A percentile compares a stretch with the other conserved stretches of the same genome.
These are phyloP conservation scores for Dendryphion nanum DNA, from an alignment of 2,329 filamentous ascomycete species.

Conservation along the genomic window DNA sequence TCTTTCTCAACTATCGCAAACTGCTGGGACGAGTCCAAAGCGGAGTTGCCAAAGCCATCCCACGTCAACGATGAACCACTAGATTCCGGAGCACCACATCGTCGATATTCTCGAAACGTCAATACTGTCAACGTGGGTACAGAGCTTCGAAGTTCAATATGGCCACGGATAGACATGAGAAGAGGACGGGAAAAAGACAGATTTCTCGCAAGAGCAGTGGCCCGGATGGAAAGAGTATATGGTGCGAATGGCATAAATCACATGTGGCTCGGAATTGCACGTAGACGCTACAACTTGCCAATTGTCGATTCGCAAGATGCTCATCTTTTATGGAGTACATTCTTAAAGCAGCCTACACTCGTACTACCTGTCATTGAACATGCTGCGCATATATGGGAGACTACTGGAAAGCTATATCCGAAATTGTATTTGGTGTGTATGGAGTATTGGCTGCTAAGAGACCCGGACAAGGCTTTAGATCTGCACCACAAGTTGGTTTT, in stretches of 20 bases:
- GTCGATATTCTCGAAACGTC: too few relatives aligned
- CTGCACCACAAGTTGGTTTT: constrained; percentile 25
- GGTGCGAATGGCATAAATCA: constrained; percentile 42
- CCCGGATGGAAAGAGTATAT: constrained; percentile 41
- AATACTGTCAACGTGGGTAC: neutral
- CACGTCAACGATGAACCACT: too few relatives aligned
- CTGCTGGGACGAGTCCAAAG: too few relatives aligned
- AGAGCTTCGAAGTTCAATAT: neutral
- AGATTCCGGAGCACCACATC: too few relatives aligned
- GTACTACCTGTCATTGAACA: constrained; percentile 41
- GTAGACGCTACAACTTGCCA: constrained; percentile 41
- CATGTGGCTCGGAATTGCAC: constrained; percentile 44
- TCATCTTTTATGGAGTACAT: constrained; percentile 46
- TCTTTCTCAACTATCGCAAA: constrained; percentile 18
- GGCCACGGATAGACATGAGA: neutral
- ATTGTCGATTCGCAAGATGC: constrained; percentile 37
- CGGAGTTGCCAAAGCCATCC: neutral
- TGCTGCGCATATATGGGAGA: constrained; percentile 40
- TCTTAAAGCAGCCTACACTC: constrained; percentile 39
- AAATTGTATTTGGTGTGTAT: constrained; percentile 48
- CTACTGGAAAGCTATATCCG: constrained; percentile 33
- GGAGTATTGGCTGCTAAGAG: constrained; percentile 33
- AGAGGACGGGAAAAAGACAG: neutral
- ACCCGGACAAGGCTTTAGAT: constrained; percentile 15
- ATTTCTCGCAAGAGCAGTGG: constrained; percentile 43